Conservation (phyloP, 2,329 filamentous ascomycete genomes). For the Chaetomium strumarium region DNA sequence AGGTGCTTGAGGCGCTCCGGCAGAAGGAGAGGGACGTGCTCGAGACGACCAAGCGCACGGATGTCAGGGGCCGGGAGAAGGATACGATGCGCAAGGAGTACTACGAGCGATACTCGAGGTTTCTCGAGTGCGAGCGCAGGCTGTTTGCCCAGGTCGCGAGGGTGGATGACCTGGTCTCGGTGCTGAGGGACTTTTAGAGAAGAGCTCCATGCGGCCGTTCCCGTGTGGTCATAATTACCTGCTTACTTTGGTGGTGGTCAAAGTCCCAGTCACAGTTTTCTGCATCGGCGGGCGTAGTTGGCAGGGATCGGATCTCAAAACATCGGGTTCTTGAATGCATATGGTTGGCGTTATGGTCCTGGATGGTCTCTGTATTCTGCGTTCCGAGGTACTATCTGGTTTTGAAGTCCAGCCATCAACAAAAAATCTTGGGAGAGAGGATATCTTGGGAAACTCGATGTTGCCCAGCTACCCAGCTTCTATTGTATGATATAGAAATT, state of each 20-base stretch:
- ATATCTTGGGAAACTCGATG: no score
- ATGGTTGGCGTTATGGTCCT: conserved; percentile 14
- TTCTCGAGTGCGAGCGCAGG: conserved; percentile 62
- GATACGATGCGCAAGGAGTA: conserved; percentile 72
- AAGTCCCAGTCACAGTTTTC: no score
- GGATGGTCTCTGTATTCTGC: neutral
- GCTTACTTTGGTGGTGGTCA: no score
- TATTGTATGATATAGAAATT: conserved; percentile 3
- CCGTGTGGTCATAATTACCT: neutral
- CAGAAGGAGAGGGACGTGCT: conserved; percentile 66
- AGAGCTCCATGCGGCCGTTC: neutral
- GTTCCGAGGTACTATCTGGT: neutral
- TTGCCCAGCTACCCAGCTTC: no score
- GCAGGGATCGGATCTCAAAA: conserved; percentile 9
- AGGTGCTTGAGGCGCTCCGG: conserved; percentile 72
- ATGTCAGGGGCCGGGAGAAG: conserved; percentile 79
- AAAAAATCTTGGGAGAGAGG: no score
- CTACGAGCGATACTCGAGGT: conserved; percentile 54
- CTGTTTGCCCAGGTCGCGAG: conserved; percentile 72
- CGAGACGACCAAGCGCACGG: conserved; percentile 74
- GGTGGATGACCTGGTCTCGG: conserved; percentile 77
- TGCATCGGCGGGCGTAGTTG: conserved; percentile 25
- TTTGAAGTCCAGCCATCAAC: no score
- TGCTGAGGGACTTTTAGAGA: conserved; percentile 68
- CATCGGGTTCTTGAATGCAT: conserved; percentile 14